phyloP scores from a whole-genome alignment of 2,329 filamentous ascomycete genomes.

The Ilyonectria mors-panacis region DNA sequence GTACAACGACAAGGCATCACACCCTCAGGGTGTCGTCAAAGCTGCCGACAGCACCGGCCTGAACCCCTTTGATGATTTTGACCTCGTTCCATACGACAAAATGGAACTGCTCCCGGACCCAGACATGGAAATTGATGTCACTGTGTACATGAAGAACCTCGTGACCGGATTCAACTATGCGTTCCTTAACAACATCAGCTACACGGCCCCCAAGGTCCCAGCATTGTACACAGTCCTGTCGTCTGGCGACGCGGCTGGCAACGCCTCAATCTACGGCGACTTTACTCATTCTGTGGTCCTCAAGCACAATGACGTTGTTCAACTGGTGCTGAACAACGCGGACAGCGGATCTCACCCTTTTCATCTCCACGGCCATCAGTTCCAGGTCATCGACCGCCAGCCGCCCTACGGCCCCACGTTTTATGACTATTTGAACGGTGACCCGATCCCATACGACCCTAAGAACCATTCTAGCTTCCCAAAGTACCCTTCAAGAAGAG shows the following conservation, averaged over 20 bases:
- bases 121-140: conserved; percentile 76
- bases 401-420: conserved; percentile 21
- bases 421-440: conserved; percentile 69
- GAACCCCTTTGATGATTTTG: conserved; percentile 81
- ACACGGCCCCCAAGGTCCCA: conserved; percentile 81
- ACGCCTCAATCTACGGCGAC: conserved; percentile 75
- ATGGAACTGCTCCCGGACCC: conserved; percentile 73
- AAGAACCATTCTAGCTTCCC: conserved; percentile 62
- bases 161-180: conserved; percentile 73
- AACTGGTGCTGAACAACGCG: conserved; percentile 82
- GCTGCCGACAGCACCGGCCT: conserved; percentile 67
- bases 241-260: conserved; percentile 69
- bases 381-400: conserved; percentile 75
- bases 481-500: conserved; percentile 74
- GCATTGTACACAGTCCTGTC: conserved; percentile 83
- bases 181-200: conserved; percentile 85
- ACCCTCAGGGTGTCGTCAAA: conserved; percentile 64
- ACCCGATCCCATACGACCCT: conserved; percentile 55
- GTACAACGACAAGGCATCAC: conserved; percentile 64
- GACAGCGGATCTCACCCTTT: conserved; percentile 82
- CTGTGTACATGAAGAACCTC: conserved; percentile 68
- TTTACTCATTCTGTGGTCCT: conserved; percentile 79
- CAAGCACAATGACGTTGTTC: conserved; percentile 75
- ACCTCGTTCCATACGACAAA: conserved; percentile 78
- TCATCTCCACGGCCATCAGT: conserved; percentile 83